Evolutionary conservation across 768 basidiomycete species (phyloP), one percentile per base, ranked within the genome.

Genomic region (Rhodosporidiobolus sp.): DNA sequence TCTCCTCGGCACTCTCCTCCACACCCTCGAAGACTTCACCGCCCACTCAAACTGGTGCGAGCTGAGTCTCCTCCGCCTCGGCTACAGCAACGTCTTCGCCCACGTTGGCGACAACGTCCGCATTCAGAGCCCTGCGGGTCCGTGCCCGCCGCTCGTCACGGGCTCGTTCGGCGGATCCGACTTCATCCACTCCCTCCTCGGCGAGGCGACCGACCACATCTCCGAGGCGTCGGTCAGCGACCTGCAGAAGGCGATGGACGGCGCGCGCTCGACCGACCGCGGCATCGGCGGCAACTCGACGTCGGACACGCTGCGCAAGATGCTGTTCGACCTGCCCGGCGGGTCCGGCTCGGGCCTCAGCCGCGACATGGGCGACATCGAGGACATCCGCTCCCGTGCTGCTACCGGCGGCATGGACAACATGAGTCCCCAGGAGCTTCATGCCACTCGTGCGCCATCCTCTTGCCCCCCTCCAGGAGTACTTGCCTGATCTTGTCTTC

Each of bases 361-460:
- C 22, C 67, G 77, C 57, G 78, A 78, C 34, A 76, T 79, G 77
- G 62, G 90, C 46, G 84, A 84, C 49, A 86, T 94, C 69, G 85
- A 90, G 77, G 84, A 87, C 30, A 88, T 90, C 63, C 82, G 89
- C 22, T 86, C 86, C 0, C 75, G 78, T 58, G 82, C 84, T n/a
- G 87, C 87, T 0, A 89, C 88, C 80, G 82, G 84, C 22, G 79
- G 83, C 63, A 90, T 93, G 0, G 87, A 88, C 72, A 86, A 90
- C 26, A 91, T 97, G 92, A 87, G 82, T 63, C 92, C 94, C 7
- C 91, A 94, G 81, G 92, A 97, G 80, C 76, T 95, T 61, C 91
- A 94, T 80, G 82, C 86, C 3, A 87, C 88, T 5, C 82, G 38
- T 43, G 14, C 38, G 38, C 14, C 14, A 14, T 43, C 14, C 14